A percentile compares a stretch with the other conserved stretches of the same genome.
Conservation (phyloP, 2,329 filamentous ascomycete species). For the Bipolaris victoriae region DNA sequence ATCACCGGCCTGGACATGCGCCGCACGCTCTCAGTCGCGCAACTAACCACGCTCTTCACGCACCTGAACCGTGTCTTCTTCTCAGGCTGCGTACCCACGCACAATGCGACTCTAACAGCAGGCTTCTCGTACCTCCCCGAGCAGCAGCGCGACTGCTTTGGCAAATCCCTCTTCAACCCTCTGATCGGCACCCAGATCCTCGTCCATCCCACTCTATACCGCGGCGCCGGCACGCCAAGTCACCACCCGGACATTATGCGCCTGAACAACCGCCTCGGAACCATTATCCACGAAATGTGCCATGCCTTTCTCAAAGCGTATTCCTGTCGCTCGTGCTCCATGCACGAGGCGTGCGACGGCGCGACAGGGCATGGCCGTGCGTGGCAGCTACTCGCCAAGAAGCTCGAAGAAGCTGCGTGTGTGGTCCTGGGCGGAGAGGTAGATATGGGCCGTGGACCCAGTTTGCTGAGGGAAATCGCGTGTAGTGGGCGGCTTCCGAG, state of each 20-base stretch:
- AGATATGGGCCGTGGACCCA: conserved; percentile 21
- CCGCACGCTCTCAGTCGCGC: conserved; percentile 10
- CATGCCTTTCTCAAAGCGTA: conserved; percentile 27
- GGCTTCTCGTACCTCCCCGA: conserved; percentile 18
- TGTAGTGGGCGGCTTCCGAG: conserved; percentile 17
- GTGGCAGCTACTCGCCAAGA: conserved; percentile 25
- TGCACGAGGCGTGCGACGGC: conserved; percentile 12
- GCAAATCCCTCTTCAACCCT: conserved; percentile 18
- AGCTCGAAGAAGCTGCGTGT: conserved; percentile 26
- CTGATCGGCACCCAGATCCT: conserved; percentile 22
- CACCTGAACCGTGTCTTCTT: conserved; percentile 24
- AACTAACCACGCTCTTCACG: conserved; percentile 14
- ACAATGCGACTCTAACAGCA: conserved; percentile 9
- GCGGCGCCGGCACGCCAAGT: conserved; percentile 7
- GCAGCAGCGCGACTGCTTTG: conserved; percentile 16
- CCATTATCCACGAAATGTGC: conserved; percentile 26
- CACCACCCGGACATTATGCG: conserved; percentile 1
- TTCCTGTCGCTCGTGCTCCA: conserved; percentile 19
- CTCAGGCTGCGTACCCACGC: conserved; percentile 11
- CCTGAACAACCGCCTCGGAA: conserved; percentile 18
- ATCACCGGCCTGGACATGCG: conserved; percentile 15
- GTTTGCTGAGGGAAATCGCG: conserved; percentile 20
- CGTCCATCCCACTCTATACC: conserved; percentile 19
- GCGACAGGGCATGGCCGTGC: conserved; percentile 24
- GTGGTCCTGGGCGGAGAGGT: conserved; percentile 19